Conservation (phyloP, 345 rosid species). For the Euphorbia lathyris region DNA sequence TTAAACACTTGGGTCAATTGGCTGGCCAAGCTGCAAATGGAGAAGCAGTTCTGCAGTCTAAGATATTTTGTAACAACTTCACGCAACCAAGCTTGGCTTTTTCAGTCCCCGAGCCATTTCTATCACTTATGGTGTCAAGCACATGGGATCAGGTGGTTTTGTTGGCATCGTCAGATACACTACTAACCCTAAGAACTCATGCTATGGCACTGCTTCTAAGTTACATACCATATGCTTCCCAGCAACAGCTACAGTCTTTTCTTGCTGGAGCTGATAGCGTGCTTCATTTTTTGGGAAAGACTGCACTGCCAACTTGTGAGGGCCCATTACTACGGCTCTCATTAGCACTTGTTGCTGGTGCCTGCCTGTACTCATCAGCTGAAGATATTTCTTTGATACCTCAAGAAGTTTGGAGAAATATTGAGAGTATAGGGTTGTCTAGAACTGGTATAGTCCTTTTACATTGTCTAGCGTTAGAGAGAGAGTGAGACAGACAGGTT, state of each 20-base stretch:
- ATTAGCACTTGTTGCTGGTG: constrained; percentile 61
- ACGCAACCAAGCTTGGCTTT: constrained; percentile 33
- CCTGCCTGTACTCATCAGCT: constrained; percentile 61
- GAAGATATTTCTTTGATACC: constrained; percentile 72
- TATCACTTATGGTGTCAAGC: constrained; percentile 54
- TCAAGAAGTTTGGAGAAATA: constrained; percentile 57
- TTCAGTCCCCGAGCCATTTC: constrained; percentile 41
- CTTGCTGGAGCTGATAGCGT: constrained; percentile 58
- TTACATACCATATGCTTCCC: constrained; percentile 54
- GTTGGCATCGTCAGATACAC: constrained; percentile 63
- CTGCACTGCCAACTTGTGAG: constrained; percentile 47
- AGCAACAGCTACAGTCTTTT: constrained; percentile 57
- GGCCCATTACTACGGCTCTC: constrained; percentile 64
- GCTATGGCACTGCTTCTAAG: constrained; percentile 68
- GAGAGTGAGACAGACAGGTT: not conserved
- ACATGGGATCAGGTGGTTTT: constrained; percentile 69
- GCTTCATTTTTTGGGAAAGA: constrained; percentile 53
- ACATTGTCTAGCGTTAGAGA: not conserved
- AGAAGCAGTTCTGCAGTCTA: constrained; percentile 29
- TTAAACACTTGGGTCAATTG: constrained; percentile 58
- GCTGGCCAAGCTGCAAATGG: constrained; percentile 51
- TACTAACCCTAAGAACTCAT: constrained; percentile 44
- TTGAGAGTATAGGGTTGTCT: constrained; percentile 50
- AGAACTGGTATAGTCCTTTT: constrained; percentile 42
- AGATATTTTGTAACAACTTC: constrained; percentile 32